Base-by-base conservation (phyloP, 2,329 filamentous ascomycete genomes). In the Trichoderma atroviride region DNA sequence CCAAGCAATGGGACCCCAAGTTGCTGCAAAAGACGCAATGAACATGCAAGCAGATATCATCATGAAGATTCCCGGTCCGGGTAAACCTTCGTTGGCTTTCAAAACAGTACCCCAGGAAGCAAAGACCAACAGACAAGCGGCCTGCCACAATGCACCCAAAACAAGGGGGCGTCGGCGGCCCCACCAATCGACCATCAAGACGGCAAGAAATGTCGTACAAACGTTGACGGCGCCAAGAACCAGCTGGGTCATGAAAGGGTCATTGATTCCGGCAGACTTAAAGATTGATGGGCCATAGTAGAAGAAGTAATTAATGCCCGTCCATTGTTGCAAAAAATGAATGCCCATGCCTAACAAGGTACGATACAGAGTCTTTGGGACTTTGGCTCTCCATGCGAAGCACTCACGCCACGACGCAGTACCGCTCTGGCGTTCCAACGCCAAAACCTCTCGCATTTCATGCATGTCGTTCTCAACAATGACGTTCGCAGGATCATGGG, bases 1-100 rank as follows among this genome's bases (percentile, higher is more conserved):
- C 90, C 90, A 92, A 5, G 88, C 83, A 62, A 92, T 87, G 0
- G 90, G 90, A 14, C 90, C 90, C 89, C 89, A 92, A 2, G 89
- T 91, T 56, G 83, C 72, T 2, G 91, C 91, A 73, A 92, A 94
- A 1, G 87, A 89, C 60, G 88, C 86, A 68, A 93, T 93, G 79
- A 92, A 93, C 82, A 93, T 87, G 78, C 88, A 92, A 3, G 90
- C 88, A 66, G 90, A 87, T 11, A 91, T 87, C 73, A 93, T 92
- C 86, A 93, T 89, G 70, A 89, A 85, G 6, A 88, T 87, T 77
- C 73, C 81, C 2, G 57, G 13, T 47, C 85, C 43, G 37, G 16
- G 0, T 77, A 24, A n/a, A 76, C 78, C 0, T 83, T 79, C 73
- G 10, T 14, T 13, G 4, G 1, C 11, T 13, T 35, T 35, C 33